A percentile compares a stretch with the other conserved stretches of the same genome.
Conservation (phyloP, 495 filamentous ascomycete genomes). For the Friedmanniomyces simplex region DNA sequence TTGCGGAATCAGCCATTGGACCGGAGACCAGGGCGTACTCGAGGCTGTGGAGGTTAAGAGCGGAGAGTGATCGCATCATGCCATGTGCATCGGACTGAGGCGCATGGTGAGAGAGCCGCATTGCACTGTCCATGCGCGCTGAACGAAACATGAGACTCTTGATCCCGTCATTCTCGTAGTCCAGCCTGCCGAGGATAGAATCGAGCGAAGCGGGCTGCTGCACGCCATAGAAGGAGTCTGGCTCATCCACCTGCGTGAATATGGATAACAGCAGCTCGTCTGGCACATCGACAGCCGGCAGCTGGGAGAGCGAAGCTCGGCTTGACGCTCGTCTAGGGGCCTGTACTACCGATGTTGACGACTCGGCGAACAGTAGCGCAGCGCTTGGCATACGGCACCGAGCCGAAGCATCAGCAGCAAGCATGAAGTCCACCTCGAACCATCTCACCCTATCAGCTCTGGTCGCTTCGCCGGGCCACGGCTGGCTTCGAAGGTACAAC, state of each 20-base stretch:
- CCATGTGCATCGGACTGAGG: constrained; percentile 32
- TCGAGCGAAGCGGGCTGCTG: constrained; percentile 62
- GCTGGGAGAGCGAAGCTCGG: constrained; percentile 11
- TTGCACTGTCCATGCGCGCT: constrained; percentile 80
- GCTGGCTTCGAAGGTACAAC: constrained; percentile 79
- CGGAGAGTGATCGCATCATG: constrained; percentile 53
- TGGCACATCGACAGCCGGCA: constrained; percentile 33
- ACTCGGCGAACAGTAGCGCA: constrained; percentile 73
- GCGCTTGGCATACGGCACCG: constrained; percentile 78
- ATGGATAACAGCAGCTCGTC: constrained; percentile 63
- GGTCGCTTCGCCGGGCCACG: constrained; percentile 60
- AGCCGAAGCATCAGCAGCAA: constrained; percentile 65
- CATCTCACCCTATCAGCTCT: constrained; percentile 69
- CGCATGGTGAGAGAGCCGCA: constrained; percentile 41
- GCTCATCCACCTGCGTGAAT: constrained; percentile 86
- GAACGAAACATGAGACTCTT: constrained; percentile 86
- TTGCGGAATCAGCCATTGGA: constrained; percentile 39
- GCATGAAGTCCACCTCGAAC: constrained; percentile 71
- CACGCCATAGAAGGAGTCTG: constrained; percentile 93
- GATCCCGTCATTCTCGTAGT: constrained; percentile 78
- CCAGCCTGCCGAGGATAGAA: constrained; percentile 70
- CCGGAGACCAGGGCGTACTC: constrained; percentile 59
- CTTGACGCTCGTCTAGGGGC: constrained; percentile 6
- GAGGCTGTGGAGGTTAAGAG: constrained; percentile 59
- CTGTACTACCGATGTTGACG: constrained; percentile 40